Percentiles rank a stretch among this genome's conserved stretches.
phyloP scores from a whole-genome alignment of 495 filamentous ascomycete species.

The Usnea hakonensis region DNA sequence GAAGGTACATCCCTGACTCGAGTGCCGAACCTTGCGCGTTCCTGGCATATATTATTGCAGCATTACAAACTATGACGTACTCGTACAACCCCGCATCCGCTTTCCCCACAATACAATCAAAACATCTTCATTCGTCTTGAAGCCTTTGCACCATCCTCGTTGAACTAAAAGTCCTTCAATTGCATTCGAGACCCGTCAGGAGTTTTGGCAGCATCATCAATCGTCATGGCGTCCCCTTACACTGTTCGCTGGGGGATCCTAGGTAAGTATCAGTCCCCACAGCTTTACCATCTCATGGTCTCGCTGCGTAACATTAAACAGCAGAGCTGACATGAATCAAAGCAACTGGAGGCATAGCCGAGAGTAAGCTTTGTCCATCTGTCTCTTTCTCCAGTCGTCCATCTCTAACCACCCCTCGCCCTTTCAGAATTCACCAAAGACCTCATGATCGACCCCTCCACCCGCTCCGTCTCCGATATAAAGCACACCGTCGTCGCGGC shows the following conservation, averaged over 20 bases:
- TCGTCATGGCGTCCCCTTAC: slow-evolving; percentile 38
- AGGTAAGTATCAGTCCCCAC: slow-evolving; percentile 32
- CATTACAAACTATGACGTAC: background rate
- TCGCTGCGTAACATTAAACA: background rate
- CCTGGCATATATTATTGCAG: background rate
- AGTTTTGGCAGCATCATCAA: background rate
- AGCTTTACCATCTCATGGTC: background rate
- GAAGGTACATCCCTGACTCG: too few species aligned
- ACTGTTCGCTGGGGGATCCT: slow-evolving; percentile 73
- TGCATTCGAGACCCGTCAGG: too few species aligned
- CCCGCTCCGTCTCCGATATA: slow-evolving; percentile 64
- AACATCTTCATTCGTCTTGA: background rate
- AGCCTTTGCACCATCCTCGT: background rate
- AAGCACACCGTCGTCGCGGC: slow-evolving; percentile 72
- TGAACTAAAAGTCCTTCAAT: background rate
- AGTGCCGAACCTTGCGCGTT: background rate
- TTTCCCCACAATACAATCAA: background rate
- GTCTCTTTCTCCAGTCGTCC: background rate
- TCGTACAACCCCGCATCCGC: background rate
- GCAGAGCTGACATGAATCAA: slow-evolving; percentile 15
- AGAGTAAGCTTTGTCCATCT: slow-evolving; percentile 28
- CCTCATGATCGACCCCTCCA: slow-evolving; percentile 67
- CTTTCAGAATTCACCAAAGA: slow-evolving; percentile 68
- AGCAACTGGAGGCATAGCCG: slow-evolving; percentile 75
- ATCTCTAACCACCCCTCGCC: slow-evolving; percentile 6